Evolutionary conservation across 805 yeast species (phyloP).

Genomic region (Scheffersomyces amazonensis): DNA sequence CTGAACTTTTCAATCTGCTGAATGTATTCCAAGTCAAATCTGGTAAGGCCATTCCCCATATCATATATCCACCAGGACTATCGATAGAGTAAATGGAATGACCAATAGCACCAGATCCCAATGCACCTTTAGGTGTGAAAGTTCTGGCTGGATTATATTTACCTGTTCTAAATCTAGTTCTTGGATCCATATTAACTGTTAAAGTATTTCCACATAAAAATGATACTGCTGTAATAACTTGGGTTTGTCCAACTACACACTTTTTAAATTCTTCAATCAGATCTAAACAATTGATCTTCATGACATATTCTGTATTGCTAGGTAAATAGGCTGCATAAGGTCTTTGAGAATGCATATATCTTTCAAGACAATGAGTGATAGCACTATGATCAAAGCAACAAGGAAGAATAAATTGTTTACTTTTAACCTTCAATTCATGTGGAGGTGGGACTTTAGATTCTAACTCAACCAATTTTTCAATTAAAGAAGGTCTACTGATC

Average conservation of each 20-base stretch:
- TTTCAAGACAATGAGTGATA: slow-evolving; percentile 82
- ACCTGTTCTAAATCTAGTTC: slow-evolving; percentile 87
- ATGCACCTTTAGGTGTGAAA: slow-evolving; percentile 93
- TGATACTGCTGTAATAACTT: slow-evolving; percentile 94
- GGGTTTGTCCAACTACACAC: slow-evolving; percentile 83
- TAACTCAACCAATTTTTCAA: slow-evolving; percentile 93
- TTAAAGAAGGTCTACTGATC: slow-evolving; percentile 70
- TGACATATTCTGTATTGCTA: slow-evolving; percentile 93
- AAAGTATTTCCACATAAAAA: slow-evolving; percentile 98
- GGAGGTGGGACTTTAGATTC: slow-evolving; percentile 66
- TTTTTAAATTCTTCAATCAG: slow-evolving; percentile 76
- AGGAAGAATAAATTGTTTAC: slow-evolving; percentile 81
- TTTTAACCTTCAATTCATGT: slow-evolving; percentile 71
- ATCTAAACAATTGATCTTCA: slow-evolving; percentile 77
- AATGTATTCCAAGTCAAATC: slow-evolving; percentile 32
- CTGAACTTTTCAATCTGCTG: slow-evolving; percentile 13
- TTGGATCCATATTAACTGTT: slow-evolving; percentile 96
- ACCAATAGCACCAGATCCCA: slow-evolving; percentile 97
- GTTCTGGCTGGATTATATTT: slow-evolving; percentile 97
- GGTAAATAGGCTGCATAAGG: slow-evolving; percentile 97
- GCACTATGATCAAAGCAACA: slow-evolving; percentile 94
- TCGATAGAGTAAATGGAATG: slow-evolving; percentile 99
- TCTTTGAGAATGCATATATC: slow-evolving; percentile 92
- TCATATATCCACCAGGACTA: slow-evolving; percentile 97
- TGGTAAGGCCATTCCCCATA: slow-evolving; percentile 94